Base-by-base conservation (phyloP, 2,329 filamentous ascomycete genomes). In the Pseudogymnoascus sp. region DNA sequence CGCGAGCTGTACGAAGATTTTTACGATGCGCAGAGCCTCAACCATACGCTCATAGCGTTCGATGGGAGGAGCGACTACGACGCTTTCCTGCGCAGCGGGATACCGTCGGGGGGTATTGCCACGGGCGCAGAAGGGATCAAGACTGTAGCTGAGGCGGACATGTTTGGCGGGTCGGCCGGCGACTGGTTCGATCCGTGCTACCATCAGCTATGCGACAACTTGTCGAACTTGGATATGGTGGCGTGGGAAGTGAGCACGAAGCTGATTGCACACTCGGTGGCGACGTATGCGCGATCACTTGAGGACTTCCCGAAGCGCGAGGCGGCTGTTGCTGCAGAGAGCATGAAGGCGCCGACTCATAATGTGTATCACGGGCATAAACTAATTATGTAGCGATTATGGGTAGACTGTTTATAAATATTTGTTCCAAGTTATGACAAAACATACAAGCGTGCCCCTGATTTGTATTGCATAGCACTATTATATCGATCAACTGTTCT, bases 31-130 rank as follows among this genome's bases (percentile, higher is more conserved):
- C 78, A 85, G 21, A 85, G 79, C 1, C 78, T 85, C 62, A 85
- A 85, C 73, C 86, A 85, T 71, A 88, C 84, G 0, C 84, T 88
- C 62, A 89, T 89, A 29, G 82, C 84, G 1, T 93, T 94, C 66
- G 87, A 91, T 67, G 89, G 89, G 5, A 85, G 89, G 63, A 90
- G 86, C 65, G 90, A 94, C 73, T 93, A 93, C 68, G 87, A 86
- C 59, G 86, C 84, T 1, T 92, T 93, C 76, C 87, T 92, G 68
- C 79, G 83, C 36, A 80, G 83, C 61, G 86, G 86, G 2, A 90
- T 92, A 41, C 87, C 89, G 0, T 84, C 84, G 0, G 88, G 89
- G 24, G 89, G 89, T 31, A 84, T 92, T 64, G 88, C 88, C 61
- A 91, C 89, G 1, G 89, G 89, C 39, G 89, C 89, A 1, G 89